Conservation (phyloP, 495 filamentous ascomycete genomes). For the Tuber umbilicatum region DNA sequence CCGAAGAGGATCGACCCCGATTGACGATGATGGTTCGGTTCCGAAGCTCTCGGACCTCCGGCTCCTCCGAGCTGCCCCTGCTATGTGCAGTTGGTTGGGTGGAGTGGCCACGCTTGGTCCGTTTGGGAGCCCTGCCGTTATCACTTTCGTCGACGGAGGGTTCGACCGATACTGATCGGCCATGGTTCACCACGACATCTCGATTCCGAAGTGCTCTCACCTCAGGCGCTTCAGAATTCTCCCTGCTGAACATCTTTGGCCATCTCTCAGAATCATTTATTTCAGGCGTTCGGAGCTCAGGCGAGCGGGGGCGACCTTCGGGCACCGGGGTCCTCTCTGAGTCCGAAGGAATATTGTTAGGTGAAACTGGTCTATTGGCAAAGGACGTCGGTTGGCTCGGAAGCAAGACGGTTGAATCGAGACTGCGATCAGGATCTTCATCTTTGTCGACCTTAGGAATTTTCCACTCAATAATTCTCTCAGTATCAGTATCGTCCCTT, state of each 20-base stretch:
- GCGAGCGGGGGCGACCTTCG: constrained; percentile 6
- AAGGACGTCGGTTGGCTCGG: constrained; percentile 18
- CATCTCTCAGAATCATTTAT: background rate
- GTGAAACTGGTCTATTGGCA: background rate
- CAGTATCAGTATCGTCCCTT: constrained; percentile 28
- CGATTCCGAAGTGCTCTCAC: constrained; percentile 15
- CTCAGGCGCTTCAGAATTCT: constrained; percentile 14
- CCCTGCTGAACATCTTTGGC: constrained; percentile 4
- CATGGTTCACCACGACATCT: constrained; percentile 10
- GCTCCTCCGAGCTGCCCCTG: constrained; percentile 17
- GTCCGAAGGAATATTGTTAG: background rate
- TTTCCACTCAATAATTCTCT: constrained; percentile 11
- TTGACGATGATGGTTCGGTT: constrained; percentile 10
- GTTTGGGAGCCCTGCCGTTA: constrained; percentile 8
- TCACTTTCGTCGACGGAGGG: constrained; percentile 29
- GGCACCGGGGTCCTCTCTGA: background rate
- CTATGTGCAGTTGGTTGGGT: constrained; percentile 8
- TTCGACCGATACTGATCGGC: constrained; percentile 19
- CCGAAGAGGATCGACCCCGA: background rate
- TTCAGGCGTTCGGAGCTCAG: background rate
- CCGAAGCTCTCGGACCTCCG: constrained; percentile 10
- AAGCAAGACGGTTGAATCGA: constrained; percentile 29
- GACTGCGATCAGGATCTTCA: constrained; percentile 14
- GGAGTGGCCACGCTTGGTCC: background rate
- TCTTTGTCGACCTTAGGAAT: background rate